Evolutionary conservation across 2,329 filamentous ascomycete genomes (phyloP).

Genomic region (Venturia carpophila): DNA sequence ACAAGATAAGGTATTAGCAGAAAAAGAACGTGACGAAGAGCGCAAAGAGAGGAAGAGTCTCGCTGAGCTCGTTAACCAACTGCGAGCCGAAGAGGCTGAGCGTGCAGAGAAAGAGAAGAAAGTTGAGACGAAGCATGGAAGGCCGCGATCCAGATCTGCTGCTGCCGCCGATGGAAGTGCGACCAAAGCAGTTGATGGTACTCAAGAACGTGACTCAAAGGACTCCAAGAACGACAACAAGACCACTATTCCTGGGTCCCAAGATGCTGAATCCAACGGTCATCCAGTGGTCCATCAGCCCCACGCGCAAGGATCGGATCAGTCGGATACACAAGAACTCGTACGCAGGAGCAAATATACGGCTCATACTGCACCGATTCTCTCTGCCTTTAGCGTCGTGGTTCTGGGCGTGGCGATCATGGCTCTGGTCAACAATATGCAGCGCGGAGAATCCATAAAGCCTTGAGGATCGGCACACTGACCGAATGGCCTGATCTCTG

Average conservation of each 20-base stretch:
- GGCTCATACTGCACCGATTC: constrained; percentile 60
- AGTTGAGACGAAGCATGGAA: constrained; percentile 6
- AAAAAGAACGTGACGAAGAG: constrained; percentile 64
- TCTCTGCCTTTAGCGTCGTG: constrained; percentile 75
- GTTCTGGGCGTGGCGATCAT: constrained; percentile 74
- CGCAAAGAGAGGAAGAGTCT: constrained; percentile 65
- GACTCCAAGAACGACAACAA: neutral
- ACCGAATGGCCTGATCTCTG: neutral
- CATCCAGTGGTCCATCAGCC: constrained; percentile 1
- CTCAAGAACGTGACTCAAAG: neutral
- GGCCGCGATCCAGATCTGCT: constrained; percentile 12
- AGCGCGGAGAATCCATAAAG: constrained; percentile 29
- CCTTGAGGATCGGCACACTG: neutral
- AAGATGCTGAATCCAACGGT: constrained; percentile 10
- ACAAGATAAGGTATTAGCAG: constrained; percentile 69
- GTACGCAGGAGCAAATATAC: constrained; percentile 33
- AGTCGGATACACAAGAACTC: constrained; percentile 23
- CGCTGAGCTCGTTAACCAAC: constrained; percentile 78
- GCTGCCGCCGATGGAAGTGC: neutral
- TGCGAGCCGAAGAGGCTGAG: constrained; percentile 60
- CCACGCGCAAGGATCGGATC: constrained; percentile 11
- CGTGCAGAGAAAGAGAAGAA: constrained; percentile 26
- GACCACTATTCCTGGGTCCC: neutral
- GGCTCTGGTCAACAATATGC: constrained; percentile 82
- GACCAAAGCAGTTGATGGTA: neutral